Base-by-base conservation (phyloP, 805 yeast genomes). In the Priceomyces melissophilus region DNA sequence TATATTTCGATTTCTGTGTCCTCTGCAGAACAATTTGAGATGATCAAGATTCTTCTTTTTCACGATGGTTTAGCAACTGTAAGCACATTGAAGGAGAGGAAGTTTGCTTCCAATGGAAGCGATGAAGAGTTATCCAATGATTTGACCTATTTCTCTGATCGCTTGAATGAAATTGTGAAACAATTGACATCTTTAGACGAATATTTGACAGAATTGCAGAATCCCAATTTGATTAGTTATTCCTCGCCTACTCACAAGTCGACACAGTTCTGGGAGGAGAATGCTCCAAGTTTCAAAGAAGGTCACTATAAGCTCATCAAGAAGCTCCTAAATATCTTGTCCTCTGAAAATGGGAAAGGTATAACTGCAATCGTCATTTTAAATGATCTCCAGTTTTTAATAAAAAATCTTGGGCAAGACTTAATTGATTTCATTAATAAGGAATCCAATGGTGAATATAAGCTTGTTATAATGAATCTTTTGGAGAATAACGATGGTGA, bases 141-240 rank as follows among this genome's bases (percentile, higher is more conserved):
- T 60, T 76, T 93, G 50, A 70, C 67, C 15, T 59, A 65, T 26
- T 69, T 93, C 48, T 67, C 73, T 43, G 78, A 72, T 28, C 69
- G 71, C n/a, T 74, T 91, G 48, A 80, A 79, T 47, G 84, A 80
- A 23, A 83, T 87, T 37, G 89, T 84, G 46, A 77, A 82, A 37
- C 60, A 58, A 38, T 77, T 93, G 69, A 84, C 97, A 3, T 88
- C 96, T 1, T 87, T 91, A 61, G 98, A 93, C 57, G 96, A 90
- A 61, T 93, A 91, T 61, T 71, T 78, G 53, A 80, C 87, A 36
- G 98, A 93, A 65, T 75, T 93, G 46, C 82, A 81, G 45, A 80
- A 90, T 43, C 85, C 86, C 45, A 74, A 77, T 43, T 76, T 93
- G 55, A 77, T 79, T 47, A 87, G 96, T 84, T 69, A 69, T 69